Conservation (phyloP, 1,284 basidiomycete species). For the Porogramme epimiltina region DNA sequence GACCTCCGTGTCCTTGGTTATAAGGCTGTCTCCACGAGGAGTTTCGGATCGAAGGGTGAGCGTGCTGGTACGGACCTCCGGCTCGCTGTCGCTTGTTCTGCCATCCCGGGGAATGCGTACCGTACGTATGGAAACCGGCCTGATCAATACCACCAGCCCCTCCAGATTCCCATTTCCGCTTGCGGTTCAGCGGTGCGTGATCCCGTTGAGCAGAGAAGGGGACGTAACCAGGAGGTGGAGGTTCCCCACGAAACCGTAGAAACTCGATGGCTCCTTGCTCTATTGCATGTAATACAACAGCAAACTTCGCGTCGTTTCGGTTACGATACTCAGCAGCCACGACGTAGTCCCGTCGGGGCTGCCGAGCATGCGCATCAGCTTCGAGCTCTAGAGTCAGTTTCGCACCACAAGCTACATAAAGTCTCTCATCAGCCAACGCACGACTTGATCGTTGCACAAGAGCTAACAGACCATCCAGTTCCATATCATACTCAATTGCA, state of each 20-base stretch:
- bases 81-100: constrained; percentile 16
- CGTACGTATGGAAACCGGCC: not conserved
- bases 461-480: constrained; percentile 46
- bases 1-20: too few relatives aligned
- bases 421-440: not conserved
- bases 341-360: constrained; percentile 44
- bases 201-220: constrained; percentile 15
- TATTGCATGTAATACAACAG: constrained; percentile 51
- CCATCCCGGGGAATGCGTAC: too few relatives aligned
- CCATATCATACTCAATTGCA: constrained; percentile 40
- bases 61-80: not conserved
- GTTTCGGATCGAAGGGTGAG: too few relatives aligned
- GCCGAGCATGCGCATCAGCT: constrained; percentile 30
- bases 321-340: constrained; percentile 52
- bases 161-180: constrained; percentile 20
- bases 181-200: constrained; percentile 7
- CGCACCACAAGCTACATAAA: constrained; percentile 52
- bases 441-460: not conserved
- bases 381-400: constrained; percentile 48
- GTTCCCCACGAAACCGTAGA: constrained; percentile 48
- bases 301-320: constrained; percentile 61
- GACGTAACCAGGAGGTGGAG: constrained; percentile 35
- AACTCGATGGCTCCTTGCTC: constrained; percentile 58
- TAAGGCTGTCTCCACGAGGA: too few relatives aligned
- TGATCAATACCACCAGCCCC: not conserved